Percentiles rank a stretch among this genome's conserved stretches.
Conservation (phyloP, 768 basidiomycete species). For the Mrakia hoshinonis region DNA sequence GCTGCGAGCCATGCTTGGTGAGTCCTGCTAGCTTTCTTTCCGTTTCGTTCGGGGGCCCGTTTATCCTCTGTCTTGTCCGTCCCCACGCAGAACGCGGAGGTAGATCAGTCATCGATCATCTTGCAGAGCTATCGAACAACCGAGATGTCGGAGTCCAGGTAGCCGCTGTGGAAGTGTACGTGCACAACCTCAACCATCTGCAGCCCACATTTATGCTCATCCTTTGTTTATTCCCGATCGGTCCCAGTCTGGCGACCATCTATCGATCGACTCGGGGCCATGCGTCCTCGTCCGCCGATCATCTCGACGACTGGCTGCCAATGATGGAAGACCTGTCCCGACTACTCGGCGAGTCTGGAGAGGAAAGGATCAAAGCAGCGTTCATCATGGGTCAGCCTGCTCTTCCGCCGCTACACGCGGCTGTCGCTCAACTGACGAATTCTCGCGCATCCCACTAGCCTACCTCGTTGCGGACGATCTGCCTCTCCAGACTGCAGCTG, state of each 20-base stretch:
- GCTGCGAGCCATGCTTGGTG: neutral
- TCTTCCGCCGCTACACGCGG: neutral
- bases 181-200: neutral
- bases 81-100: neutral
- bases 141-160: neutral
- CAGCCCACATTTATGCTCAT: neutral
- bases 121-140: neutral
- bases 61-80: neutral
- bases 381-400: slow-evolving; percentile 59
- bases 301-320: slow-evolving; percentile 1
- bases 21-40: neutral
- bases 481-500: neutral
- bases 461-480: slow-evolving; percentile 25
- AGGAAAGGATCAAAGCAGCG: slow-evolving; percentile 57
- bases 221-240: neutral
- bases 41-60: neutral
- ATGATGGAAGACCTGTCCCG: slow-evolving; percentile 5
- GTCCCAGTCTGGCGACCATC: neutral
- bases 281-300: neutral
- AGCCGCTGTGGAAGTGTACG: slow-evolving; percentile 1
- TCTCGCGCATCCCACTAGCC: neutral
- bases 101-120: neutral
- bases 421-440: neutral
- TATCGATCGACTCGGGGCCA: neutral
- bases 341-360: neutral